phyloP scores from a whole-genome alignment of 306 rosid species.

The Cyclanthera cordifolia region DNA sequence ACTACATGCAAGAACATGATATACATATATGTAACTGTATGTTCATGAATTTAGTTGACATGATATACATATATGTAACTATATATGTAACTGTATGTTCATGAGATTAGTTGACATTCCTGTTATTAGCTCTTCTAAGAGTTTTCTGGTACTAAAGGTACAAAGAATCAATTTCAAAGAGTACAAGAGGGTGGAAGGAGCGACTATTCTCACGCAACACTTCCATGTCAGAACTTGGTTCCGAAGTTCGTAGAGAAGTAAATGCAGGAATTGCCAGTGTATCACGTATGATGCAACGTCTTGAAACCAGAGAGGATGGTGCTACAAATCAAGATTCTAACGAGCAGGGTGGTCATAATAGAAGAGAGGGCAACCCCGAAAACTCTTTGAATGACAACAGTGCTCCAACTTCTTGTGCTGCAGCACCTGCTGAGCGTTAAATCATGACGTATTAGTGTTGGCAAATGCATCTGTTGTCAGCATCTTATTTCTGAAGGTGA shows the following conservation, averaged over 20 bases:
- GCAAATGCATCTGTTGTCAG: conserved; percentile 41
- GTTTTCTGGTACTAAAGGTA: conserved; percentile 36
- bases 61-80: neutral
- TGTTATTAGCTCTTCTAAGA: conserved; percentile 9
- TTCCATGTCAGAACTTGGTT: conserved; percentile 47
- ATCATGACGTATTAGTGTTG: conserved; percentile 21
- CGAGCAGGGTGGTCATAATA: conserved; percentile 28
- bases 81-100: conserved; percentile 11
- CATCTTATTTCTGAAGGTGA: conserved; percentile 60
- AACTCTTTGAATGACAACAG: conserved; percentile 23
- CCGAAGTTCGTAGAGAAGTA: conserved; percentile 52
- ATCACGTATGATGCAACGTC: conserved; percentile 46
- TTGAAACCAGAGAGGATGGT: conserved; percentile 36
- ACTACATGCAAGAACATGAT: neutral
- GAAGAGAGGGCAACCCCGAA: conserved; percentile 26
- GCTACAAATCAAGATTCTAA: conserved; percentile 21
- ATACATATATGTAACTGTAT: neutral
- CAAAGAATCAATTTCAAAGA: conserved; percentile 77
- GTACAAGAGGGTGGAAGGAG: conserved; percentile 79
- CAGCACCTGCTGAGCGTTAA: conserved; percentile 35
- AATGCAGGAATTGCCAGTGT: conserved; percentile 48
- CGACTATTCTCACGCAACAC: conserved; percentile 53
- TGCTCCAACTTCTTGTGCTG: conserved; percentile 32
- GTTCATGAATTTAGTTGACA: neutral
- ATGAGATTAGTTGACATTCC: neutral